phyloP scores from a whole-genome alignment of 2,329 filamentous ascomycete species.

The Beauveria brongniartii region DNA sequence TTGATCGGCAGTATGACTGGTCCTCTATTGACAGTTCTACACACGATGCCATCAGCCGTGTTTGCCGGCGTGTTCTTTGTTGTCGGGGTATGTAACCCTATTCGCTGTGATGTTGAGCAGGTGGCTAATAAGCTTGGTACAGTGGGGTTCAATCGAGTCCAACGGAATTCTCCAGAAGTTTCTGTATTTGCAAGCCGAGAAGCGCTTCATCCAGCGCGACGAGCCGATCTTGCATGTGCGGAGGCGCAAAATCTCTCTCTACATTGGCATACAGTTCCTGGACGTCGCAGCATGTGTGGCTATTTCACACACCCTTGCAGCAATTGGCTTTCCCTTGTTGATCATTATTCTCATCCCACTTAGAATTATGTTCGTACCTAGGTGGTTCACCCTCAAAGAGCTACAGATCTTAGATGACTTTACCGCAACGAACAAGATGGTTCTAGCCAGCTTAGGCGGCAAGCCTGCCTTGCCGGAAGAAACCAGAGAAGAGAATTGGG shows the following conservation, averaged over 20 bases:
- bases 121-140: neutral
- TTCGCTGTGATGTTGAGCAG: neutral
- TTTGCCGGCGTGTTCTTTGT: too few relatives aligned
- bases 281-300: neutral
- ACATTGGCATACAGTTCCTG: neutral
- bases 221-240: neutral
- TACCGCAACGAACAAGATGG: neutral
- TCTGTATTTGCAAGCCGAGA: neutral
- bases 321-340: neutral
- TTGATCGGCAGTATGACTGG: too few relatives aligned
- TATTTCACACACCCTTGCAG: neutral
- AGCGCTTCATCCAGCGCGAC: neutral
- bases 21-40: too few relatives aligned
- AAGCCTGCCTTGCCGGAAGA: neutral
- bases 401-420: neutral
- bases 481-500: neutral
- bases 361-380: neutral
- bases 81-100: neutral
- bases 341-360: neutral
- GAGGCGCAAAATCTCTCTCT: neutral
- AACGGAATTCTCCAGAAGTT: neutral
- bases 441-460: neutral
- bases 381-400: neutral
- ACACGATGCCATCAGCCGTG: too few relatives aligned
- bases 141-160: neutral